Evolutionary conservation across 164 flowering plant species (phyloP).

Genomic region (Warburgia ugandensis): DNA sequence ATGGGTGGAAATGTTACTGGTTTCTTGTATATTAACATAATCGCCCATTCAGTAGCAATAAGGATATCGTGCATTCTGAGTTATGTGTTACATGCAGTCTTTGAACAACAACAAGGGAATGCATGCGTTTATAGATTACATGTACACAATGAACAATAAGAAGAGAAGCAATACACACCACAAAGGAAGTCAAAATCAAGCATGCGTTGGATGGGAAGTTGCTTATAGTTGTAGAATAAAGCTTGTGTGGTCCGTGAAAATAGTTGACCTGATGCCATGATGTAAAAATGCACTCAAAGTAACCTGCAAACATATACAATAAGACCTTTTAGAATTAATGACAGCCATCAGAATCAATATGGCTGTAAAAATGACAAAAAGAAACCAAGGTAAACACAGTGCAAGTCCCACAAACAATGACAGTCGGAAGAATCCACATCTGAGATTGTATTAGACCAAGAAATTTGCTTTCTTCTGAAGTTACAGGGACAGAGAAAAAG

Average conservation of each 20-base stretch:
- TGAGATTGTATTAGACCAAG: too few species aligned
- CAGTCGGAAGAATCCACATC: too few species aligned
- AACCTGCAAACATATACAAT: constrained; percentile 9
- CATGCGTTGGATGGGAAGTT: constrained; percentile 97
- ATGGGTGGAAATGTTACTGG: not conserved
- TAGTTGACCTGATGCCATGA: constrained; percentile 92
- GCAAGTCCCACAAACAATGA: too few species aligned
- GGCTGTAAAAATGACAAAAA: too few species aligned
- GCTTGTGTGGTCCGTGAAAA: constrained; percentile 94
- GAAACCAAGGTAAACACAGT: too few species aligned
- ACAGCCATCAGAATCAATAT: not conserved
- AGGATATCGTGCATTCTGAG: too few species aligned
- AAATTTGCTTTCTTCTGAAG: too few species aligned
- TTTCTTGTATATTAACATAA: not conserved
- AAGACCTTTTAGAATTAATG: not conserved
- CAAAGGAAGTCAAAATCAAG: constrained; percentile 99
- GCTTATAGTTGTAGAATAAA: constrained; percentile 90
- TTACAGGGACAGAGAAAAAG: too few species aligned
- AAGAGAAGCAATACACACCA: constrained; percentile 33
- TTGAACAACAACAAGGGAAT: too few species aligned
- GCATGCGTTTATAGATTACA: too few species aligned
- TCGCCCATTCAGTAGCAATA: too few species aligned
- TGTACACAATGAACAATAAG: not conserved
- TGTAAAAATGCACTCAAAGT: constrained; percentile 12
- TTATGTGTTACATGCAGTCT: not conserved